A percentile compares a stretch with the other conserved stretches of the same genome.
Evolutionary conservation across 1,284 basidiomycete species (phyloP).

Genomic region (Naganishia sp.): DNA sequence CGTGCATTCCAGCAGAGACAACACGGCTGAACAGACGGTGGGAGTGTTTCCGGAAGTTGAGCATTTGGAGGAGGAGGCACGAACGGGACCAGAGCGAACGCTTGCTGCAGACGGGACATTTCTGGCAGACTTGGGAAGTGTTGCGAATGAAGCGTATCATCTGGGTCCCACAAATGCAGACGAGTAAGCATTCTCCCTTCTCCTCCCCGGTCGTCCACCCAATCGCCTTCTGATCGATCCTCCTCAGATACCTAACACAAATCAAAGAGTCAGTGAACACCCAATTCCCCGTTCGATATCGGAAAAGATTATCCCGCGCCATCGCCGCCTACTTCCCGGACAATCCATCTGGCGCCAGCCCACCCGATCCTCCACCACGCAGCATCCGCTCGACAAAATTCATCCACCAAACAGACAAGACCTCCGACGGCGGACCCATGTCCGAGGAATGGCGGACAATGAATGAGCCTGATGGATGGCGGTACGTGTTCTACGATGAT

Average conservation of each 20-base stretch:
- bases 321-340: slow-evolving; percentile 11
- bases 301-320: slow-evolving; percentile 10
- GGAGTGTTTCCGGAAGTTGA: too few species aligned
- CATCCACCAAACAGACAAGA: slow-evolving; percentile 49
- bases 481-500: slow-evolving; percentile 49
- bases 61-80: not conserved
- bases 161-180: not conserved
- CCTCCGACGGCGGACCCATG: slow-evolving; percentile 27
- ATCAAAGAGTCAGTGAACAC: slow-evolving; percentile 14
- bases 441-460: slow-evolving; percentile 38
- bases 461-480: slow-evolving; percentile 45
- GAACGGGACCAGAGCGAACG: not conserved
- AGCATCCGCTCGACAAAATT: slow-evolving; percentile 42
- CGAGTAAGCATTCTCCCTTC: not conserved
- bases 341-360: not conserved
- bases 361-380: not conserved
- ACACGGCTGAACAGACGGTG: too few species aligned
- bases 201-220: not conserved
- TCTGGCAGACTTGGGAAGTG: slow-evolving; percentile 19
- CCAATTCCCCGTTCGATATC: slow-evolving; percentile 9
- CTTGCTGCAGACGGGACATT: slow-evolving; percentile 7
- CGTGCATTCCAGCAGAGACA: not conserved
- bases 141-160: slow-evolving; percentile 16
- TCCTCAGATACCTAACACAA: slow-evolving; percentile 11
- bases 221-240: not conserved